Percentiles rank a stretch among this genome's conserved stretches.
Evolutionary conservation across 441 rosid species (phyloP).

Genomic region (Corymbia citriodora): DNA sequence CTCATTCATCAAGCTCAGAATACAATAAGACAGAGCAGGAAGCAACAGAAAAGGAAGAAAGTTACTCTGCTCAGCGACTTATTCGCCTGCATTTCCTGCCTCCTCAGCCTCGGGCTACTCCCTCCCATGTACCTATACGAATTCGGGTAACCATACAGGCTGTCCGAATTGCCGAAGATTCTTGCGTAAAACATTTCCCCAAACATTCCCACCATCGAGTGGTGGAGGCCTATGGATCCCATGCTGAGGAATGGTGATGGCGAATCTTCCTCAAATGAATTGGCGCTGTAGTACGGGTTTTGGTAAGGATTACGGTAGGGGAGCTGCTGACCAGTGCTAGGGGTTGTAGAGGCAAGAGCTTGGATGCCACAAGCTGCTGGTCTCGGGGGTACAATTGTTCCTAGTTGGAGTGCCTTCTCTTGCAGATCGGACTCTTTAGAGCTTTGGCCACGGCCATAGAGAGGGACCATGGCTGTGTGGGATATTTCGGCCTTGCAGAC

Average conservation of each 20-base stretch:
- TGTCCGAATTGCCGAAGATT: conserved; percentile 55
- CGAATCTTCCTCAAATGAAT: conserved; percentile 31
- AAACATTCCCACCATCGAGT: conserved; percentile 57
- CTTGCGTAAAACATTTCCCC: conserved; percentile 65
- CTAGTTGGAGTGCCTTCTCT: conserved; percentile 23
- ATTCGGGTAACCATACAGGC: conserved; percentile 39
- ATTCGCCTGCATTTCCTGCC: conserved; percentile 61
- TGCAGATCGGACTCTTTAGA: conserved; percentile 22
- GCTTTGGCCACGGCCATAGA: conserved; percentile 71
- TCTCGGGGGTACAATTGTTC: conserved; percentile 57
- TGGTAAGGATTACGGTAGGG: conserved; percentile 54
- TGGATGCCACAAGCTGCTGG: conserved; percentile 41
- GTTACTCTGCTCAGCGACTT: conserved; percentile 75
- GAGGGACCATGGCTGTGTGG: conserved; percentile 79
- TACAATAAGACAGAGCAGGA: conserved; percentile 63
- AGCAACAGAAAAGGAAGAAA: conserved; percentile 67
- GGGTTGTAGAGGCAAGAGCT: conserved; percentile 18
- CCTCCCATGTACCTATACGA: conserved; percentile 39
- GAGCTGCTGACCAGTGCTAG: conserved; percentile 31
- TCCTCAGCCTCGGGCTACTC: conserved; percentile 51
- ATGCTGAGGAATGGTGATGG: conserved; percentile 30
- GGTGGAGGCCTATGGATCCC: conserved; percentile 34
- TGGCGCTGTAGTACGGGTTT: conserved; percentile 19
- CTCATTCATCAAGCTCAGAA: conserved; percentile 37
- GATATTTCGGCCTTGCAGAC: conserved; percentile 78